Conservation (phyloP, 2,329 filamentous ascomycete genomes). For the Hirsutella minnesotensis region DNA sequence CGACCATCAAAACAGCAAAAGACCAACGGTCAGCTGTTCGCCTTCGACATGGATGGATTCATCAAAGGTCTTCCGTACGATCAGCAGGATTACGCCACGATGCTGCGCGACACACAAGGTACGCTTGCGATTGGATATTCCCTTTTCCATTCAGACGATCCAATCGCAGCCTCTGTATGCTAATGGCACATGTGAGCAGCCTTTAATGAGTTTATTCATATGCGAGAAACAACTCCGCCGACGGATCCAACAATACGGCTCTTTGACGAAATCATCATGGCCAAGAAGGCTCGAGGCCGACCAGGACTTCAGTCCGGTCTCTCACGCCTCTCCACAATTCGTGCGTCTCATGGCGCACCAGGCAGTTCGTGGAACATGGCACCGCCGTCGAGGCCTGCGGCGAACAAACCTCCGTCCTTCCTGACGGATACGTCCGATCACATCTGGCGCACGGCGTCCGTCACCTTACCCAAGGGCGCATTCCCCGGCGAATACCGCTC, state of each 20-base stretch:
- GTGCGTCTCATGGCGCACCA: conserved; percentile 41
- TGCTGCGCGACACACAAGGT: conserved; percentile 59
- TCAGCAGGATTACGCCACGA: conserved; percentile 50
- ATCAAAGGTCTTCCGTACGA: conserved; percentile 53
- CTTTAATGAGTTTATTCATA: conserved; percentile 78
- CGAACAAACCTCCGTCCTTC: conserved; percentile 42
- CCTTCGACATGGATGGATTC: conserved; percentile 55
- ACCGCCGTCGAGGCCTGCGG: conserved; percentile 20
- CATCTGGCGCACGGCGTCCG: conserved; percentile 60
- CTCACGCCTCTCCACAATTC: conserved; percentile 47
- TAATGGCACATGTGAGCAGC: conserved; percentile 8
- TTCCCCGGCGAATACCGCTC: conserved; percentile 51
- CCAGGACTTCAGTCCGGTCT: conserved; percentile 53
- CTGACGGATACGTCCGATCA: conserved; percentile 65
- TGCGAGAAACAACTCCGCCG: conserved; percentile 55
- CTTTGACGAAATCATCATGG: conserved; percentile 75
- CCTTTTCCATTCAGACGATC: not conserved
- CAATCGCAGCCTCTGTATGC: no score
- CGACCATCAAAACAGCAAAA: conserved; percentile 49
- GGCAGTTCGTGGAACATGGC: conserved; percentile 24
- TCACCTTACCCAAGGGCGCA: conserved; percentile 47
- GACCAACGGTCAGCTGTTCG: conserved; percentile 45
- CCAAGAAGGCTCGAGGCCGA: conserved; percentile 59
- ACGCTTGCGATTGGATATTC: conserved; percentile 12
- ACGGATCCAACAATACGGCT: conserved; percentile 57